A percentile compares a stretch with the other conserved stretches of the same genome.
phyloP scores from a whole-genome alignment of 2,329 filamentous ascomycete genomes.

The Pezicula rhizophila region DNA sequence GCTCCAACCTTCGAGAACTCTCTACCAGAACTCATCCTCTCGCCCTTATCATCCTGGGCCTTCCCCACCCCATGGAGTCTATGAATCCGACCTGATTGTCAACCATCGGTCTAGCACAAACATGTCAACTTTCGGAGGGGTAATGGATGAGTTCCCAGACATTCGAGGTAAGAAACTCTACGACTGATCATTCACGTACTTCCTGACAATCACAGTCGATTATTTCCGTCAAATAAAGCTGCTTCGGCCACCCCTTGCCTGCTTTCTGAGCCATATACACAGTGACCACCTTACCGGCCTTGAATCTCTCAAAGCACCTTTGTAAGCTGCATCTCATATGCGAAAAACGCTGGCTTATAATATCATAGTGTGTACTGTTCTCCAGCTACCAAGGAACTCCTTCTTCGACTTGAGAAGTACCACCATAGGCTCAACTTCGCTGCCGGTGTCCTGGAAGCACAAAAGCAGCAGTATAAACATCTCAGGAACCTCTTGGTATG shows the following conservation, averaged over 20 bases:
- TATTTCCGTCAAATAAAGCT: constrained; percentile 61
- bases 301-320: constrained; percentile 69
- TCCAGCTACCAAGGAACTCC: constrained; percentile 70
- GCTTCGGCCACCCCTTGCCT: constrained; percentile 62
- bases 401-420: constrained; percentile 74
- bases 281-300: constrained; percentile 83
- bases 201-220: constrained; percentile 55
- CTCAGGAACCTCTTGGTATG: constrained; percentile 61
- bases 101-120: not conserved
- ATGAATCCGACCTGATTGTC: not conserved
- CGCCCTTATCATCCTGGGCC: too few relatives aligned
- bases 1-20: too few relatives aligned
- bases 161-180: constrained; percentile 52
- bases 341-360: constrained; percentile 1
- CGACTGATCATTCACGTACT: not conserved
- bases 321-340: constrained; percentile 37
- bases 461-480: constrained; percentile 70
- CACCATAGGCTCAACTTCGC: constrained; percentile 77
- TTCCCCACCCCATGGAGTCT: too few relatives aligned
- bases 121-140: constrained; percentile 76
- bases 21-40: too few relatives aligned
- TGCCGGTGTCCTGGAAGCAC: constrained; percentile 68
- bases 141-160: constrained; percentile 70
- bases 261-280: constrained; percentile 88
- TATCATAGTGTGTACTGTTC: constrained; percentile 72